phyloP scores from a whole-genome alignment of 257 asterid genomes.

The Mentha longifolia region DNA sequence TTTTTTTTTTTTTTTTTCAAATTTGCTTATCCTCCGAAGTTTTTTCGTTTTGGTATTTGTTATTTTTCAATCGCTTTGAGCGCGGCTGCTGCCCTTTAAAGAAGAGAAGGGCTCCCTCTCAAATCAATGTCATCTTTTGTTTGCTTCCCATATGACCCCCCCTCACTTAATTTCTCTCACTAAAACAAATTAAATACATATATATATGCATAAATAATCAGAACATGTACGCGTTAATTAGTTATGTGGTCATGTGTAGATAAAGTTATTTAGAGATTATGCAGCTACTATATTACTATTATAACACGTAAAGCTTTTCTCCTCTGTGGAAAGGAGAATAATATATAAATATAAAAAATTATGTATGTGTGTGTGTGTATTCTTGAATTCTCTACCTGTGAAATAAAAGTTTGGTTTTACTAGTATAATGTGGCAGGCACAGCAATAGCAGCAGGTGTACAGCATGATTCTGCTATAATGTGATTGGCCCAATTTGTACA shows the following conservation, averaged over 20 bases:
- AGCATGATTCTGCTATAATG: slow-evolving; percentile 29
- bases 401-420: slow-evolving; percentile 25
- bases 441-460: slow-evolving; percentile 29
- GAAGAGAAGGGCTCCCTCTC: slow-evolving; percentile 56
- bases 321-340: no score
- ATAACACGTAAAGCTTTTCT: no score
- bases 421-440: slow-evolving; percentile 29
- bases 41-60: neutral
- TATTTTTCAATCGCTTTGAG: slow-evolving; percentile 17
- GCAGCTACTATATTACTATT: neutral
- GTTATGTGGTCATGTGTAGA: slow-evolving; percentile 1
- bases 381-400: slow-evolving; percentile 13
- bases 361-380: no score
- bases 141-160: slow-evolving; percentile 55
- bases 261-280: slow-evolving; percentile 4
- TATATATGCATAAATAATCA: no score
- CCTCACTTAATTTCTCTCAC: slow-evolving; percentile 37
- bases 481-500: slow-evolving; percentile 39
- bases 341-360: no score
- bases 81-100: slow-evolving; percentile 42
- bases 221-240: no score
- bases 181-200: neutral
- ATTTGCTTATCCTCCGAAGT: neutral
- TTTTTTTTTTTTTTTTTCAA: neutral
- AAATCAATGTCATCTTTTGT: slow-evolving; percentile 62